Conservation (phyloP, 495 filamentous ascomycete species). For the Staphylotrichum longicolle region DNA sequence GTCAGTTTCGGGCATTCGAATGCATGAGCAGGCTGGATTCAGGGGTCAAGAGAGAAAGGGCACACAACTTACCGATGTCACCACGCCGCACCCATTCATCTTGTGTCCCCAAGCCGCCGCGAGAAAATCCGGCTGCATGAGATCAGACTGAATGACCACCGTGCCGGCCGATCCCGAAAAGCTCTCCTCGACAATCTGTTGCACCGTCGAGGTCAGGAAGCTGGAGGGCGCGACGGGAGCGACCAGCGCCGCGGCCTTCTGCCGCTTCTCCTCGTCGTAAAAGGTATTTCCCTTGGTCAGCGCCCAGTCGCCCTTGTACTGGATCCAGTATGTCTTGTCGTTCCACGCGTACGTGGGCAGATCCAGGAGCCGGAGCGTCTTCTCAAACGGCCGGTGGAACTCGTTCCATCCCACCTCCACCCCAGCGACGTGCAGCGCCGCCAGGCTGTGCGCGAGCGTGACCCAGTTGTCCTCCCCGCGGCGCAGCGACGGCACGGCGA, state of each 20-base stretch:
- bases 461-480: constrained; percentile 62
- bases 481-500: constrained; percentile 56
- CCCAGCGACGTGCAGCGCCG: constrained; percentile 63
- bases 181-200: constrained; percentile 55
- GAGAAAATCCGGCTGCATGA: constrained; percentile 53
- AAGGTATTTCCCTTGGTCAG: constrained; percentile 66
- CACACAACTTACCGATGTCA: constrained; percentile 22
- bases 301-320: constrained; percentile 67
- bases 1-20: no score
- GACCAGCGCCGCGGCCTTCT: no score
- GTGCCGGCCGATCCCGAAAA: constrained; percentile 52
- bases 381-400: constrained; percentile 68
- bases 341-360: constrained; percentile 78
- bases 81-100: constrained; percentile 34
- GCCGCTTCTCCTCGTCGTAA: constrained; percentile 46
- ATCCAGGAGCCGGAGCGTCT: constrained; percentile 59
- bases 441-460: constrained; percentile 58
- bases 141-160: constrained; percentile 65
- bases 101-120: constrained; percentile 56
- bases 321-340: constrained; percentile 79
- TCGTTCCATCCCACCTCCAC: constrained; percentile 73
- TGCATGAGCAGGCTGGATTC: no score
- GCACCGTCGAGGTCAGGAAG: constrained; percentile 44
- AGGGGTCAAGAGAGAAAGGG: neutral
- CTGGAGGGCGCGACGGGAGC: no score